These are phyloP conservation scores for Nakaseomyces glabratus DNA, from an alignment of 1,139 yeast species.

Conservation along the genomic window DNA sequence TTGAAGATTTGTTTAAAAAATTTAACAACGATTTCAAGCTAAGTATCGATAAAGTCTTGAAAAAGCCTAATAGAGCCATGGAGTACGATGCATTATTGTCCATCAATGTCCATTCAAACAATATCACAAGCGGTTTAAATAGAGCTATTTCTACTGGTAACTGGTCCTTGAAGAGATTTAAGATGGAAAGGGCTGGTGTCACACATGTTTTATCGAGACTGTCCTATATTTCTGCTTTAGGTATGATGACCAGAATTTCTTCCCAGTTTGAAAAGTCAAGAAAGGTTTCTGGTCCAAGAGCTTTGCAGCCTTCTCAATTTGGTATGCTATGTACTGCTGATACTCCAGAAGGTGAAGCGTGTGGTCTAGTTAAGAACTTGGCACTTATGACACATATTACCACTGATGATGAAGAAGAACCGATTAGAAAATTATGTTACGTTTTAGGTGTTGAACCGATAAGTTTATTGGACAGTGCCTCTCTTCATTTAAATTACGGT, in stretches of 20 bases:
- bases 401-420: slow-evolving; percentile 94
- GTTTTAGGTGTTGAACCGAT: slow-evolving; percentile 87
- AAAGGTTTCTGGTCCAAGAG: slow-evolving; percentile 98
- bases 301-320: slow-evolving; percentile 96
- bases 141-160: slow-evolving; percentile 97
- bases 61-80: slow-evolving; percentile 88
- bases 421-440: slow-evolving; percentile 67
- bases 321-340: slow-evolving; percentile 99
- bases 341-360: slow-evolving; percentile 99
- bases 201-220: slow-evolving; percentile 90
- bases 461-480: slow-evolving; percentile 70
- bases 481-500: slow-evolving; percentile 74
- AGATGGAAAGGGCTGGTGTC: slow-evolving; percentile 99
- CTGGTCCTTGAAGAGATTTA: slow-evolving; percentile 97
- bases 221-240: slow-evolving; percentile 88
- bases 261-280: slow-evolving; percentile 97
- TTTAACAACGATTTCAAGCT: slow-evolving; percentile 92
- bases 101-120: slow-evolving; percentile 82
- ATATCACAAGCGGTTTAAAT: slow-evolving; percentile 88
- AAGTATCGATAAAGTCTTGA: slow-evolving; percentile 84
- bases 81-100: slow-evolving; percentile 90
- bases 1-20: slow-evolving; percentile 94
- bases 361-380: slow-evolving; percentile 93
- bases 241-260: slow-evolving; percentile 99
- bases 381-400: slow-evolving; percentile 99